phyloP scores from a whole-genome alignment of 768 basidiomycete species.

The Agrocybe praecox region DNA sequence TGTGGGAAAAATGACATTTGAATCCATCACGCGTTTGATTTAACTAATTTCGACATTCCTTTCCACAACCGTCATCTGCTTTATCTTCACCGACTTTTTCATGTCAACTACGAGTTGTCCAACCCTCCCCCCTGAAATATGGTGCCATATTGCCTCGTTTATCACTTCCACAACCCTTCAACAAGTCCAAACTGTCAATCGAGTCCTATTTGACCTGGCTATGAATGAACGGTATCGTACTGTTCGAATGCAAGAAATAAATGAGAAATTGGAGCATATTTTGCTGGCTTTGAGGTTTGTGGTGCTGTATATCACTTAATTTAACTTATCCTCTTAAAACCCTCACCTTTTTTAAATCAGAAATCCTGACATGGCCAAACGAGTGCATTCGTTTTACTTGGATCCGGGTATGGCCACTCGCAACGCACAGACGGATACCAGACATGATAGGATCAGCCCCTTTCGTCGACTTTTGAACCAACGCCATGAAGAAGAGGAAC shows the following conservation, averaged over 20 bases:
- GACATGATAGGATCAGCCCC: too few species aligned
- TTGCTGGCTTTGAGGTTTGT: conserved; percentile 4
- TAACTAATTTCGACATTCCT: too few species aligned
- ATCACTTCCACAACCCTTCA: conserved; percentile 5
- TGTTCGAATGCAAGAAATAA: conserved; percentile 4
- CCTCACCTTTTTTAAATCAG: not conserved
- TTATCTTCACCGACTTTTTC: too few species aligned
- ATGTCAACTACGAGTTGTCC: too few species aligned
- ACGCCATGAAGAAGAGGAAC: too few species aligned
- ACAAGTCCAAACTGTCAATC: conserved; percentile 15
- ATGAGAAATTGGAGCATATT: not conserved
- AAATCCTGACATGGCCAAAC: conserved; percentile 4
- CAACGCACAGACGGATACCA: too few species aligned
- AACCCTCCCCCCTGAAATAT: conserved; percentile 17
- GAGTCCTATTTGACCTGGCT: conserved; percentile 13
- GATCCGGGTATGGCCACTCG: not conserved
- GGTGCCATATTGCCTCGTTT: conserved; percentile 15
- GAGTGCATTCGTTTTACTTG: conserved; percentile 5
- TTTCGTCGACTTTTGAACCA: too few species aligned
- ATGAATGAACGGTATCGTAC: conserved; percentile 12
- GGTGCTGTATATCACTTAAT: not conserved
- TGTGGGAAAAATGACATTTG: too few species aligned
- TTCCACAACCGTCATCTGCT: too few species aligned
- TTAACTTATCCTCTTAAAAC: not conserved
- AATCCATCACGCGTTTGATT: too few species aligned